These are phyloP conservation scores for Cyclostephanos invisitatus DNA, from an alignment of 108 stramenopile species.

Conservation along the genomic window DNA sequence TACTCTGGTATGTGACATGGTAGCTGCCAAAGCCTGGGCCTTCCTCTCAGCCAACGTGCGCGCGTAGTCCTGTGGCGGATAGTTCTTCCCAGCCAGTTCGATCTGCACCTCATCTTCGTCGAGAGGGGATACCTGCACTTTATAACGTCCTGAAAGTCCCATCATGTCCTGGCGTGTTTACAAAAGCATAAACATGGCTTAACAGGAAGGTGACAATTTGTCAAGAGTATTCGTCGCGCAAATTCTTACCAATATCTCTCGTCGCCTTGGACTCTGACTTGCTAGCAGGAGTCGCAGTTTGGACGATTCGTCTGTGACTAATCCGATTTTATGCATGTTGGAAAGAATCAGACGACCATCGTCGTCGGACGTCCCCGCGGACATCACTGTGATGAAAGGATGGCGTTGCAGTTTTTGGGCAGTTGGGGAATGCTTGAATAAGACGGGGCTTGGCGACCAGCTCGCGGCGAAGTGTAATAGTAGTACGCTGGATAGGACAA, in stretches of 20 bases:
- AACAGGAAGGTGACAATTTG: not conserved
- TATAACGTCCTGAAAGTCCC: conserved; percentile 62
- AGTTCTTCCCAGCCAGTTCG: conserved; percentile 38
- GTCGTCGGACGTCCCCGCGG: not conserved
- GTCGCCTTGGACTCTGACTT: conserved; percentile 71
- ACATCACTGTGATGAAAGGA: conserved; percentile 3
- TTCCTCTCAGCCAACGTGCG: conserved; percentile 70
- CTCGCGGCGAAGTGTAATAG: not conserved
- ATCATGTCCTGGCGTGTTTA: conserved; percentile 61
- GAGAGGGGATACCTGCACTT: conserved; percentile 61
- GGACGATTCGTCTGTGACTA: conserved; percentile 7
- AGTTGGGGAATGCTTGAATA: not conserved
- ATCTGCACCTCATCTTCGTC: conserved; percentile 67
- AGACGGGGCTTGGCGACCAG: not conserved
- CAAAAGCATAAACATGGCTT: not conserved
- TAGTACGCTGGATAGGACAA: not conserved
- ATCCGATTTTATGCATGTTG: conserved; percentile 32
- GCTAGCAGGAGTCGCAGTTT: conserved; percentile 63
- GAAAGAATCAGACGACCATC: conserved; percentile 21
- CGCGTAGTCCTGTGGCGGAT: conserved; percentile 63
- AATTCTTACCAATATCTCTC: conserved; percentile 58
- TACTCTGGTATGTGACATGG: conserved; percentile 1
- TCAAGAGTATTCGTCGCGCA: not conserved
- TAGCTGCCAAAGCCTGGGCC: conserved; percentile 62
- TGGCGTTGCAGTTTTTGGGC: conserved; percentile 1